phyloP scores from a whole-genome alignment of 495 filamentous ascomycete species.

The Podospora tetraspora region DNA sequence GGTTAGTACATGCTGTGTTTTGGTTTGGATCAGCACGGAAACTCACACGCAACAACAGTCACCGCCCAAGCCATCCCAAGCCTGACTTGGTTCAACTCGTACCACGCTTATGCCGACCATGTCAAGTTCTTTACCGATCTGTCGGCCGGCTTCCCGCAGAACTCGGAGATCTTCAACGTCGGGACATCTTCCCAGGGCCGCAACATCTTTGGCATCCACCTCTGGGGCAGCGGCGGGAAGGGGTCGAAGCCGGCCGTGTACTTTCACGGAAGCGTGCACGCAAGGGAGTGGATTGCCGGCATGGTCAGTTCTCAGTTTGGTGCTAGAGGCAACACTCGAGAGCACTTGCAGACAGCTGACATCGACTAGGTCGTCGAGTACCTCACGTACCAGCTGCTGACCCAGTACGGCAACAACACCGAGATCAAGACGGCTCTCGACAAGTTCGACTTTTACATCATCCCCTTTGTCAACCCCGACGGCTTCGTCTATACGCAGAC shows the following conservation, averaged over 20 bases:
- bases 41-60: neutral
- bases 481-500: slow-evolving; percentile 60
- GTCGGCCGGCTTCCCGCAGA: slow-evolving; percentile 39
- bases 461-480: slow-evolving; percentile 60
- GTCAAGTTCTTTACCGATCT: slow-evolving; percentile 49
- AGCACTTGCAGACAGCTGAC: neutral
- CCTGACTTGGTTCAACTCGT: slow-evolving; percentile 52
- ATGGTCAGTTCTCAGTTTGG: slow-evolving; percentile 23
- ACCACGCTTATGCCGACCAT: slow-evolving; percentile 55
- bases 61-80: slow-evolving; percentile 20
- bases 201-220: slow-evolving; percentile 53
- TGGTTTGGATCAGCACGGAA: neutral
- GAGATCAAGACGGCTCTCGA: slow-evolving; percentile 42
- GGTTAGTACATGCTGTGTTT: slow-evolving; percentile 7
- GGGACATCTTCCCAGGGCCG: slow-evolving; percentile 49
- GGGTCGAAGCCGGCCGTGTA: slow-evolving; percentile 53
- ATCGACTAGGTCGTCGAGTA: slow-evolving; percentile 43
- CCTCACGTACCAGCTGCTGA: slow-evolving; percentile 49
- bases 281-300: slow-evolving; percentile 59
- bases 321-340: neutral
- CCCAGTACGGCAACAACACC: slow-evolving; percentile 39
- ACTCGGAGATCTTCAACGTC: slow-evolving; percentile 49
- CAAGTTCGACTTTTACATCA: slow-evolving; percentile 59
- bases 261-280: slow-evolving; percentile 59
- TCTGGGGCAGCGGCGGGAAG: slow-evolving; percentile 51